Base-by-base conservation (phyloP, 495 filamentous ascomycete species). In the Copromyces sp. region DNA sequence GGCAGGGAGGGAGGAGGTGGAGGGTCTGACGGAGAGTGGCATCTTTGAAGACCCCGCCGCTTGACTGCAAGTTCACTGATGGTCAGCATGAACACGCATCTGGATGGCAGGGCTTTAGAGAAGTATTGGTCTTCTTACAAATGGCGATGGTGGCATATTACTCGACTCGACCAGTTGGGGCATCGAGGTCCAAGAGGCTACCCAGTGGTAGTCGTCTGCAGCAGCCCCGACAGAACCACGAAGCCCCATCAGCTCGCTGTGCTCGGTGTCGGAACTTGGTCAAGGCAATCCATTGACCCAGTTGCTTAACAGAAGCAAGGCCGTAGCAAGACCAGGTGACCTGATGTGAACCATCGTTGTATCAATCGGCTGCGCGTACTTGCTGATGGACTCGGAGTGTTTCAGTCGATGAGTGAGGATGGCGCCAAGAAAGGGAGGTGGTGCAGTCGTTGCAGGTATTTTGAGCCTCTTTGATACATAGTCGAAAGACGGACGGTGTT, bases 1-100 rank as follows among this genome's bases (percentile, higher is more conserved):
- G 8, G 85, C 82, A 4, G 83, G 84, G 29, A 91, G 81, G 3
- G 88, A 87, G 39, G 39, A 90, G 76, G 68, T 89, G 86, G 3
- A 92, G 75, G 0, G 90, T 93, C 77, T 92, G 90, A 11, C 91
- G 88, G 70, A 92, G 82, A 2, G 91, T 92, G 20, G 88, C 84
- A 71, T 90, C 88, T 39, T 79, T 77, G 73, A 83, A 78, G 29
- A 77, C 77, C n/a, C 77, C 75, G 40, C 78, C 78, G 20, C 40
- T 29, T 8, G 70, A 73, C 76, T 80, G 40, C 37, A 35, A 61
- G 24, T 24, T 12, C 17, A 14, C 24, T 17, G 3, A 24, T 37
- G 24, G 38, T 59, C 14, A 69, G 41, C 39, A 17, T 16, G 41
- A 7, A 12, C 24, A 38, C 11, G 16, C 7, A 12, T 9, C 39